Percentiles rank a stretch among this genome's conserved stretches.
phyloP scores from a whole-genome alignment of 768 basidiomycete species.

The Amyloporia xantha region DNA sequence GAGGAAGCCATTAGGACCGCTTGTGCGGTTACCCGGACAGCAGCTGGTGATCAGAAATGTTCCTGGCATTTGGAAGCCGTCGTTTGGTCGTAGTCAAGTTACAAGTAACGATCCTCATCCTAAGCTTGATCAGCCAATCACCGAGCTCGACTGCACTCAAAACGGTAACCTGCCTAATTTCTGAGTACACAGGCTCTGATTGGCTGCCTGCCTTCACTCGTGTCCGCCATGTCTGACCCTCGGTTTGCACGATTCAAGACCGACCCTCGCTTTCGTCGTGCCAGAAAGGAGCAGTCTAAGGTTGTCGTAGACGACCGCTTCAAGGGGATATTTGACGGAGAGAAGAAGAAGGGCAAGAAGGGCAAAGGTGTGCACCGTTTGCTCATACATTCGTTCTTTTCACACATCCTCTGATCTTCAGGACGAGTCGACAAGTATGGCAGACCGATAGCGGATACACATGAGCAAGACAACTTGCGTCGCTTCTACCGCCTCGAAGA shows the following conservation, averaged over 20 bases:
- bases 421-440: conserved; percentile 88
- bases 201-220: neutral
- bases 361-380: conserved; percentile 10
- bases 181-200: neutral
- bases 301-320: conserved; percentile 91
- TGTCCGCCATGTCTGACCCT: conserved; percentile 60
- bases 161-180: conserved; percentile 1
- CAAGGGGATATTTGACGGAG: conserved; percentile 62
- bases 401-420: conserved; percentile 24
- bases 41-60: neutral
- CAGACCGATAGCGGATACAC: conserved; percentile 55
- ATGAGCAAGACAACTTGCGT: conserved; percentile 69
- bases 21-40: neutral
- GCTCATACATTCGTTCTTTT: neutral
- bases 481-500: conserved; percentile 75
- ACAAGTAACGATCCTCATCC: too few species aligned
- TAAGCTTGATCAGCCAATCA: neutral
- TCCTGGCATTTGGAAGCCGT: too few species aligned
- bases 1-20: neutral
- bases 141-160: neutral
- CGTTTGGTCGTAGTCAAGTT: too few species aligned
- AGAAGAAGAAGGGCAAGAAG: conserved; percentile 31
- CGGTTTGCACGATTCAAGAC: conserved; percentile 82
- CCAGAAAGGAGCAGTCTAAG: conserved; percentile 73
- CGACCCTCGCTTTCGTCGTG: conserved; percentile 88